Evolutionary conservation across 345 rosid species (phyloP).

Genomic region (Euphorbia lathyris): DNA sequence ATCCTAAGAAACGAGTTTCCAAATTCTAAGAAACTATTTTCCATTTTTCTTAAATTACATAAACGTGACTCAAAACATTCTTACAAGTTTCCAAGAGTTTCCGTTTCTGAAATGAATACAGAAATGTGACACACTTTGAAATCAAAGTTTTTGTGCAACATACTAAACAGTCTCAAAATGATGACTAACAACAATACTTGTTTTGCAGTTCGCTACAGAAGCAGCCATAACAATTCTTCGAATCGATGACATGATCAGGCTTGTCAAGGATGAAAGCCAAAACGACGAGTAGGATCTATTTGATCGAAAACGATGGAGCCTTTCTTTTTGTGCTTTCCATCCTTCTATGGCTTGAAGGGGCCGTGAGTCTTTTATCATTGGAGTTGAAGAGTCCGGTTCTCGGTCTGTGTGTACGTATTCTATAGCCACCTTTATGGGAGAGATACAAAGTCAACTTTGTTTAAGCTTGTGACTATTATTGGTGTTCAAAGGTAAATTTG

Average conservation of each 20-base stretch:
- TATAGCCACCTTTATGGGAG: not conserved
- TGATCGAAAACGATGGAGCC: not conserved
- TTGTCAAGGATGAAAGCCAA: constrained; percentile 87
- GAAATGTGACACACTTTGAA: too few relatives aligned
- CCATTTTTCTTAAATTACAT: too few relatives aligned
- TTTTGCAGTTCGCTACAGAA: constrained; percentile 79
- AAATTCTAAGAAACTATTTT: too few relatives aligned
- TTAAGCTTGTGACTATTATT: not conserved
- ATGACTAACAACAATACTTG: not conserved
- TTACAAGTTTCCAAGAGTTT: too few relatives aligned
- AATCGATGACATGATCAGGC: constrained; percentile 97
- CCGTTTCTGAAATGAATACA: too few relatives aligned
- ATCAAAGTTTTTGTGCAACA: too few relatives aligned
- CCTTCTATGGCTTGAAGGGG: not conserved
- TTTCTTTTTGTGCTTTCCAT: not conserved
- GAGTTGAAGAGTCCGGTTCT: not conserved
- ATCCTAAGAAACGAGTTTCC: too few relatives aligned
- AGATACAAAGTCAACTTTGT: not conserved
- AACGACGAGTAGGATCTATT: constrained; percentile 34
- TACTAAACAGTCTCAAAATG: not conserved
- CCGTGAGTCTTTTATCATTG: not conserved
- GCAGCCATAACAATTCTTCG: constrained; percentile 97
- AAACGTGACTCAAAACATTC: too few relatives aligned
- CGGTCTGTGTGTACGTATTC: not conserved
- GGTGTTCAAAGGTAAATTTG: not conserved